phyloP scores from a whole-genome alignment of 1,139 yeast species.

The Scheffersomyces parashehatae region DNA sequence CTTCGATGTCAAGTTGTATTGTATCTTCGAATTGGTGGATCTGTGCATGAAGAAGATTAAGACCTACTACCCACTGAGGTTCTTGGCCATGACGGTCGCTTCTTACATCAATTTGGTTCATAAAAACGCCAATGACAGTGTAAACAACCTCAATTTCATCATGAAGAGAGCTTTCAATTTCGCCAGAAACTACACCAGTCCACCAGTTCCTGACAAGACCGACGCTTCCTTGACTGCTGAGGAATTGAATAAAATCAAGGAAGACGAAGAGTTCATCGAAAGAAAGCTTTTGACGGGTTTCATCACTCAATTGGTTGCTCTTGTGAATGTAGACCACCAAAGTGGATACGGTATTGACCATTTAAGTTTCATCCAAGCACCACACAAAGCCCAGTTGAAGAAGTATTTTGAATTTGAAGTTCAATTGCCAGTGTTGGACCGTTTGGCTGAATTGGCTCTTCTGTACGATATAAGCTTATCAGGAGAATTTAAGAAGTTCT shows the following conservation, averaged over 20 bases:
- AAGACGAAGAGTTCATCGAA: constrained; percentile 57
- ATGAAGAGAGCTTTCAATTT: constrained; percentile 64
- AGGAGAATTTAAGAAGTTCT: constrained; percentile 35
- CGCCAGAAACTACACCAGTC: constrained; percentile 61
- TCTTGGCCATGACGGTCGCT: constrained; percentile 64
- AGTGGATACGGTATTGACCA: constrained; percentile 27
- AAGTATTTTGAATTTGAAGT: constrained; percentile 14
- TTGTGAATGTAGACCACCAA: constrained; percentile 27
- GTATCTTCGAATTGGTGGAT: constrained; percentile 60
- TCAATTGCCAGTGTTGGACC: constrained; percentile 29
- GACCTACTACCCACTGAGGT: constrained; percentile 73
- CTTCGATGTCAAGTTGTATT: constrained; percentile 61
- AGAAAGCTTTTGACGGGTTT: constrained; percentile 45
- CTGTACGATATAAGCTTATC: constrained; percentile 65
- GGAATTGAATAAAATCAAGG: constrained; percentile 40
- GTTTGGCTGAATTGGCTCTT: constrained; percentile 54
- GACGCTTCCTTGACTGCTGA: constrained; percentile 29
- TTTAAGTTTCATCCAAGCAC: constrained; percentile 21
- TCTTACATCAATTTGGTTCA: constrained; percentile 54
- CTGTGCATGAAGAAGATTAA: constrained; percentile 54
- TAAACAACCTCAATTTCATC: constrained; percentile 40
- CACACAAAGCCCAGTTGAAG: constrained; percentile 11
- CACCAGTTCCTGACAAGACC: constrained; percentile 38
- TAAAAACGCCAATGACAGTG: constrained; percentile 29
- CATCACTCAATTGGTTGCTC: constrained; percentile 45